Evolutionary conservation across 306 rosid species (phyloP), one percentile per base, ranked within the genome.

Genomic region (Senna tora): DNA sequence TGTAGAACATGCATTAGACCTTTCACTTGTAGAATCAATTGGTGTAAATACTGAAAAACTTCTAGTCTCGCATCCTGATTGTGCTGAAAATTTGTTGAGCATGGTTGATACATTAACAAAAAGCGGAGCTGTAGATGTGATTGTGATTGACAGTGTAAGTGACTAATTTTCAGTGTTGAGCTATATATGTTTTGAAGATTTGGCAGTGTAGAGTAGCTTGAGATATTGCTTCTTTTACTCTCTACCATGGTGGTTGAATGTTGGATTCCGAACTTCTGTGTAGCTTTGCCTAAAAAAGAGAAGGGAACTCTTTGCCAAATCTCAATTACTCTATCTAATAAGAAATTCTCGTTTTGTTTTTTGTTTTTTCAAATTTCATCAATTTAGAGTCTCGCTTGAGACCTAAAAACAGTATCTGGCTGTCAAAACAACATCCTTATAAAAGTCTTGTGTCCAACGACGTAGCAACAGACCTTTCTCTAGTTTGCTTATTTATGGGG

Each of bases 131-230:
- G 81, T 93, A 71, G 98, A 89, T 56, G 97, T 84, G 63, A 86
- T 93, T 80, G 98, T 93, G 78, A 84, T 93, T 79, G 94, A 93
- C 79, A 93, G 97, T 73, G 98, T 93, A 77, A 89, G 98, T 81
- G 39, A 50, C 15, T 22, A 6, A 42, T 13, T 60, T 60, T 58
- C 13, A 10, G 50, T 47, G 28, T 7, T 69, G 33, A 63, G 60
- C 43, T 45, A 36, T 53, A 17, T 72, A 42, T 74, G 50, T 59
- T 17, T 20, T 10, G 60, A 65, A 58, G 57, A 59, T 79, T 47
- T 59, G 79, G 43, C 60, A 69, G 16, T 28, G 52, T 59, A 25
- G 56, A 69, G 64, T 15, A 52, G 45, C 47, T 62, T 69, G 56
- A 62, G 34, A 53, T 53, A 57, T 25, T 53, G 52, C 39, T 66